A percentile compares a stretch with the other conserved stretches of the same genome.
Evolutionary conservation across 2,329 filamentous ascomycete genomes (phyloP).

Genomic region (Alternaria ethzedia): DNA sequence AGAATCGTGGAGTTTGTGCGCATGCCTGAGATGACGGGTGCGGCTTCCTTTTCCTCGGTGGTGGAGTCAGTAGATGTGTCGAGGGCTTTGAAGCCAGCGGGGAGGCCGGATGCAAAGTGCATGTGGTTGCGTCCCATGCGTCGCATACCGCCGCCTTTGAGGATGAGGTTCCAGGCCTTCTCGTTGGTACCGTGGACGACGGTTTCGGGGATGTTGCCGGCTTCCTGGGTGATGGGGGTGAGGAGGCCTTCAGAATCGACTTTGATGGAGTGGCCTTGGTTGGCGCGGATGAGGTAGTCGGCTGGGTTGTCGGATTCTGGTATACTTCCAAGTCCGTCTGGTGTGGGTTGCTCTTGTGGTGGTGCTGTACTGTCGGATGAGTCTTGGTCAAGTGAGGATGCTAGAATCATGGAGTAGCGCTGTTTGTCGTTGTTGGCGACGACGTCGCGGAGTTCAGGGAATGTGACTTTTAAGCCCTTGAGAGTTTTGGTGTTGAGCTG

Average conservation of each 20-base stretch:
- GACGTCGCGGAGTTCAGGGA: conserved; percentile 73
- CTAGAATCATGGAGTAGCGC: conserved; percentile 79
- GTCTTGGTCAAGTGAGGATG: conserved; percentile 22
- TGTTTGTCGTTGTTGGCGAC: conserved; percentile 86
- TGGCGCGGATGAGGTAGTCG: conserved; percentile 88
- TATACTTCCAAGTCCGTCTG: conserved; percentile 17
- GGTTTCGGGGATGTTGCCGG: conserved; percentile 64
- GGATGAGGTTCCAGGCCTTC: conserved; percentile 76
- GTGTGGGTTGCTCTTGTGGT: conserved; percentile 10
- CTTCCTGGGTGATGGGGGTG: conserved; percentile 64
- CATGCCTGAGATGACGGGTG: conserved; percentile 79
- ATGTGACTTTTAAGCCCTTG: conserved; percentile 72
- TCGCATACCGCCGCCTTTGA: conserved; percentile 76
- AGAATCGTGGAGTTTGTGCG: conserved; percentile 66
- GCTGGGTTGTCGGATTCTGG: conserved; percentile 57
- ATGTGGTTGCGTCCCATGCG: conserved; percentile 87
- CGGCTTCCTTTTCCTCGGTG: conserved; percentile 30
- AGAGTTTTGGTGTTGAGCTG: conserved; percentile 66
- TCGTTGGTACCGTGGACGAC: conserved; percentile 93
- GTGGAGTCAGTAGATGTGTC: conserved; percentile 30
- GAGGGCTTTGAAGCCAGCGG: conserved; percentile 51
- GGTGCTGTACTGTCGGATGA: conserved; percentile 4
- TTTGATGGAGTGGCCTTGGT: conserved; percentile 90
- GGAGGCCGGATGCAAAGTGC: conserved; percentile 82
- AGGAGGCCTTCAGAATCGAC: conserved; percentile 75